Evolutionary conservation across 2,329 filamentous ascomycete species (phyloP).

Genomic region (Keithomyces neogunnii): DNA sequence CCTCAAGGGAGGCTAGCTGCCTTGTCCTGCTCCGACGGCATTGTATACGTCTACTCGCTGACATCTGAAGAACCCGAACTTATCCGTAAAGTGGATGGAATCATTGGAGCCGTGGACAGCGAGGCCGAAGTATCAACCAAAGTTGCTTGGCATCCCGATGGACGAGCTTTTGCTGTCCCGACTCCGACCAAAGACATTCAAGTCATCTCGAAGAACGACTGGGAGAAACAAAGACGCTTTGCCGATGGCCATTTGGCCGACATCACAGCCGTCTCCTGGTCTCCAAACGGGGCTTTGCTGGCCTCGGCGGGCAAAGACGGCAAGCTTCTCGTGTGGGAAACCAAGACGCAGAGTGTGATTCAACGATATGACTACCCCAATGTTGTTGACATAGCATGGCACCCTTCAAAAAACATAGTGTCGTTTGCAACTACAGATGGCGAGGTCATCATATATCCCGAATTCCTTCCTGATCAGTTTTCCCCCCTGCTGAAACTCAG

Average conservation of each 20-base stretch:
- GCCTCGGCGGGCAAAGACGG: conserved; percentile 61
- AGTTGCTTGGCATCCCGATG: conserved; percentile 88
- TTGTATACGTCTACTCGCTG: conserved; percentile 84
- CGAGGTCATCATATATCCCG: conserved; percentile 82
- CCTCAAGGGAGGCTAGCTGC: conserved; percentile 66
- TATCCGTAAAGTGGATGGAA: conserved; percentile 73
- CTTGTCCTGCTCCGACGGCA: conserved; percentile 79
- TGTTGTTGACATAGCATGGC: conserved; percentile 83
- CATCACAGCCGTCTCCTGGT: conserved; percentile 85
- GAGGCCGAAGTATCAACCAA: conserved; percentile 65
- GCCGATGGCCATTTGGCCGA: conserved; percentile 71
- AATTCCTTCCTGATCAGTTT: conserved; percentile 55
- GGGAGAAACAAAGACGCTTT: conserved; percentile 79
- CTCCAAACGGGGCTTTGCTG: conserved; percentile 84
- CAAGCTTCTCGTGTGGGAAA: conserved; percentile 78
- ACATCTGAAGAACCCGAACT: conserved; percentile 71
- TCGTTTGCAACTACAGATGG: conserved; percentile 91
- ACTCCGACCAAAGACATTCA: conserved; percentile 78
- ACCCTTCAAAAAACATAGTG: conserved; percentile 77
- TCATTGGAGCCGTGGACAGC: conserved; percentile 71
- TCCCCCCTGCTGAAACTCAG: conserved; percentile 46
- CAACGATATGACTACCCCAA: conserved; percentile 72
- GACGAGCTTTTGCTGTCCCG: conserved; percentile 77
- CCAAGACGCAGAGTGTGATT: conserved; percentile 74
- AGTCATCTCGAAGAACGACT: conserved; percentile 80